Evolutionary conservation across 768 basidiomycete species (phyloP).

Genomic region (Xanthoconium purpureum): DNA sequence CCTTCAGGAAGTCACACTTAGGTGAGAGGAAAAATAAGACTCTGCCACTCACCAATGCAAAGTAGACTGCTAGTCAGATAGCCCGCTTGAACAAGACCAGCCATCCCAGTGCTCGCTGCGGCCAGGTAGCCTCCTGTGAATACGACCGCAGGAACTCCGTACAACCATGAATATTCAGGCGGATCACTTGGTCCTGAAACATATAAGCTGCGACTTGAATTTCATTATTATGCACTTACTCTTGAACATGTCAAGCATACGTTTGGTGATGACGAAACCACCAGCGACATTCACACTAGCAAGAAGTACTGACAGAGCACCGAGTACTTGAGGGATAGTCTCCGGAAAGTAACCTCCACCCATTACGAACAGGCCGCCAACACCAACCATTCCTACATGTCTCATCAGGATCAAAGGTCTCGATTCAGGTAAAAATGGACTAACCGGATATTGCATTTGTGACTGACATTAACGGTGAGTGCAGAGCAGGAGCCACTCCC

Average conservation of each 20-base stretch:
- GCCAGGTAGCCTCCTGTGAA: slow-evolving; percentile 82
- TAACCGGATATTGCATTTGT: slow-evolving; percentile 84
- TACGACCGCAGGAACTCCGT: slow-evolving; percentile 72
- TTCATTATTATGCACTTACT: slow-evolving; percentile 40
- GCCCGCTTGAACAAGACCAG: slow-evolving; percentile 83
- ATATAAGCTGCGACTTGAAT: slow-evolving; percentile 1
- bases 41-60: slow-evolving; percentile 59
- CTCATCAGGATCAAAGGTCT: background rate
- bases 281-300: slow-evolving; percentile 88
- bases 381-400: slow-evolving; percentile 63
- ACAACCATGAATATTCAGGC: slow-evolving; percentile 84
- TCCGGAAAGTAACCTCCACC: slow-evolving; percentile 82
- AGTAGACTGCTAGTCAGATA: slow-evolving; percentile 84
- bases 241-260: slow-evolving; percentile 93
- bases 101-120: slow-evolving; percentile 81
- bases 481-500: slow-evolving; percentile 84
- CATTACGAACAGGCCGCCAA: slow-evolving; percentile 89
- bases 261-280: slow-evolving; percentile 85
- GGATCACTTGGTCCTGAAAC: slow-evolving; percentile 72
- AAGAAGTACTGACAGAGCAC: slow-evolving; percentile 79
- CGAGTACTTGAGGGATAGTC: slow-evolving; percentile 75
- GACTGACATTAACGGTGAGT: slow-evolving; percentile 89
- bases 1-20: slow-evolving; percentile 37
- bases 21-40: background rate
- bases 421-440: slow-evolving; percentile 21